Conservation (phyloP, 1,139 yeast species). For the Saccharomyces hybrid region DNA sequence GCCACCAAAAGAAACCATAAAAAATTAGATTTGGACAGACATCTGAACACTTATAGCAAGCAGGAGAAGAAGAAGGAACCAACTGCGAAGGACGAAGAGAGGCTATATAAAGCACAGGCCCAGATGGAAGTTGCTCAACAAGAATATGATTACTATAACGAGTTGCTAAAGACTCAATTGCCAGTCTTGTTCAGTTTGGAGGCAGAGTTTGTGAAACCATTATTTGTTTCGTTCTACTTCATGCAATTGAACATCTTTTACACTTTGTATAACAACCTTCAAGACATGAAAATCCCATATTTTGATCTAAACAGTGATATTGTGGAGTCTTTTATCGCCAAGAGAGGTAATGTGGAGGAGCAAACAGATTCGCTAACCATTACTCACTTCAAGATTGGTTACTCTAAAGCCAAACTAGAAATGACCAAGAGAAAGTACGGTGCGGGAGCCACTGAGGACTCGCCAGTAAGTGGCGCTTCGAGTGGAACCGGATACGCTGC, state of each 20-base stretch:
- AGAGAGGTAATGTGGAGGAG: slow-evolving; percentile 88
- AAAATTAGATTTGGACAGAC: slow-evolving; percentile 89
- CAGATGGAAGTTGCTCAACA: slow-evolving; percentile 87
- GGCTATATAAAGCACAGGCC: slow-evolving; percentile 78
- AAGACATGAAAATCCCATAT: slow-evolving; percentile 93
- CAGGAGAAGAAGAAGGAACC: slow-evolving; percentile 71
- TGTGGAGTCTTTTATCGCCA: slow-evolving; percentile 64
- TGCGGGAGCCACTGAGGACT: slow-evolving; percentile 29
- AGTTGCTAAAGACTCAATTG: slow-evolving; percentile 81
- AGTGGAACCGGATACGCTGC: slow-evolving; percentile 29
- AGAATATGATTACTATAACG: slow-evolving; percentile 92
- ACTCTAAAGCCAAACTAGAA: slow-evolving; percentile 76
- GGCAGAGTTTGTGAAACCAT: slow-evolving; percentile 83
- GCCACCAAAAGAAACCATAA: slow-evolving; percentile 92
- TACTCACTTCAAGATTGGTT: slow-evolving; percentile 84
- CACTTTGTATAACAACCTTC: slow-evolving; percentile 83
- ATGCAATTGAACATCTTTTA: slow-evolving; percentile 97
- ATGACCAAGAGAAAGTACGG: slow-evolving; percentile 73
- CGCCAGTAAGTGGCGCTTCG: slow-evolving; percentile 20
- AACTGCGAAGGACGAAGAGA: slow-evolving; percentile 84
- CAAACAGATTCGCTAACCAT: slow-evolving; percentile 77
- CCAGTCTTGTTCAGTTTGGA: slow-evolving; percentile 83
- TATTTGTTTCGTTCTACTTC: slow-evolving; percentile 87
- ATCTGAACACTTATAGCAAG: slow-evolving; percentile 58
- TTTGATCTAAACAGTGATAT: slow-evolving; percentile 81